A percentile compares a stretch with the other conserved stretches of the same genome.
Conservation (phyloP, 129 eudicot genomes). For the Solidago caesia region DNA sequence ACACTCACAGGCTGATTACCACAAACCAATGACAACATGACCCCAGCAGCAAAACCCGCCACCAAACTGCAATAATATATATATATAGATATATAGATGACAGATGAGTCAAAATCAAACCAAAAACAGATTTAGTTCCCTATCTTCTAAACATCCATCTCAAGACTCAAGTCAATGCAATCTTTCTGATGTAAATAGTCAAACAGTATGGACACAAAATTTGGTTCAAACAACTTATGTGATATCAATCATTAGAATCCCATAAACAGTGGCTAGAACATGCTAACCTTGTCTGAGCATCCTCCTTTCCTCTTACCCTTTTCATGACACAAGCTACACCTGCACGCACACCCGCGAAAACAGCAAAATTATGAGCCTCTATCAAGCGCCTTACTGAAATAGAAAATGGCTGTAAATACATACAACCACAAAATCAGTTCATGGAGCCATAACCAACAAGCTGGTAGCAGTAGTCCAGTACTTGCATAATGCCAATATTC, state of each 20-base stretch:
- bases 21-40: not conserved
- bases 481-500: not conserved
- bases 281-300: not conserved
- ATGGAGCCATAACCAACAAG: not conserved
- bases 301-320: not conserved
- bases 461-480: not conserved
- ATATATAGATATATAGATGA: too few species aligned
- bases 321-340: not conserved
- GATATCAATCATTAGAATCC: not conserved
- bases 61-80: not conserved
- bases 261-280: not conserved
- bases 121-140: not conserved
- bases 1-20: not conserved
- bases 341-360: not conserved
- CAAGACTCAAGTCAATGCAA: not conserved
- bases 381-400: not conserved
- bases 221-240: not conserved
- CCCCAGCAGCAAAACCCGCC: conserved; percentile 7
- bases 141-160: not conserved
- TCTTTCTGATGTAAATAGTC: not conserved
- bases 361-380: not conserved
- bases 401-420: not conserved
- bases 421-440: not conserved
- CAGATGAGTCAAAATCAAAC: not conserved
- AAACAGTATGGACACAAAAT: not conserved